Conservation (phyloP, 1,139 yeast species). For the Hemisphaericaspora xylofermentans region DNA sequence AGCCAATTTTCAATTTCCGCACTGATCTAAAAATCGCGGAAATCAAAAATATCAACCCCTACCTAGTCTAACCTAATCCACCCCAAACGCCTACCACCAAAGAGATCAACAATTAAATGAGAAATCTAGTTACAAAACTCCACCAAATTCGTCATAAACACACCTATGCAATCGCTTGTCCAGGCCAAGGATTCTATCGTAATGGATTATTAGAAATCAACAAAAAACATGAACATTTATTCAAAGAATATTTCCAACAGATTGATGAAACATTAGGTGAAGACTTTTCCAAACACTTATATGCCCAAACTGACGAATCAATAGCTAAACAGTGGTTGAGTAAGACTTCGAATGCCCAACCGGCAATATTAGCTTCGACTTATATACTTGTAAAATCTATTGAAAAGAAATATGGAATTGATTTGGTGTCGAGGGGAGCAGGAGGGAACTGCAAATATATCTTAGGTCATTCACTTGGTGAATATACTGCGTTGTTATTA, state of each 20-base stretch:
- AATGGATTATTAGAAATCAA: constrained; percentile 30
- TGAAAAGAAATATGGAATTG: constrained; percentile 22
- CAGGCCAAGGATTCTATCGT: constrained; percentile 42
- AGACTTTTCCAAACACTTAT: constrained; percentile 35
- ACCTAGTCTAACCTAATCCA: not conserved
- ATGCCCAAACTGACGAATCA: constrained; percentile 12
- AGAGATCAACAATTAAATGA: not conserved
- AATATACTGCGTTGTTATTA: constrained; percentile 49
- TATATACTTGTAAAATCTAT: constrained; percentile 35
- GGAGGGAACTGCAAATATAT: constrained; percentile 23
- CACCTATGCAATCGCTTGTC: constrained; percentile 35
- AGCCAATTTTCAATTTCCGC: too few species aligned
- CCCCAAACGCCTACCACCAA: not conserved
- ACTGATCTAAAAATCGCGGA: not conserved
- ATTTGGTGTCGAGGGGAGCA: too few species aligned
- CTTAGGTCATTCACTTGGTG: constrained; percentile 63
- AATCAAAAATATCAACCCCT: not conserved
- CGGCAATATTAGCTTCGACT: constrained; percentile 54
- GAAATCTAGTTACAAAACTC: constrained; percentile 1
- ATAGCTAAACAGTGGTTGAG: constrained; percentile 20
- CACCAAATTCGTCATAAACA: constrained; percentile 3
- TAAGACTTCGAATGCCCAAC: constrained; percentile 59
- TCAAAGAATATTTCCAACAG: constrained; percentile 32
- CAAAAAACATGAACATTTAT: constrained; percentile 15
- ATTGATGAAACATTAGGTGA: constrained; percentile 65